Percentiles rank a stretch among this genome's conserved stretches.
Evolutionary conservation across 1,139 yeast genomes (phyloP).

Genomic region (Scheffersomyces titani): DNA sequence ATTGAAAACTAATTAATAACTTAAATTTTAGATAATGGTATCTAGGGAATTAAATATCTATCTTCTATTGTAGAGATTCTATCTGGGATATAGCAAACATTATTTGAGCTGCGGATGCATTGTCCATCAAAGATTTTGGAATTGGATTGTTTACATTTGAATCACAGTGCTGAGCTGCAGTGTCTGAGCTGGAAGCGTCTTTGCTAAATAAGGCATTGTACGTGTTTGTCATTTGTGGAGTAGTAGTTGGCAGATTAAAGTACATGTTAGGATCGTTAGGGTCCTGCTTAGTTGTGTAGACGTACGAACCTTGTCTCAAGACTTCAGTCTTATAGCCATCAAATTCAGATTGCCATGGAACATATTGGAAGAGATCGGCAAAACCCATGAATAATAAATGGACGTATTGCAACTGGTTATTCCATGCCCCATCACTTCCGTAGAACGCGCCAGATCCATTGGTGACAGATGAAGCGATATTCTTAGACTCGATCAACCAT

Average conservation of each 20-base stretch:
- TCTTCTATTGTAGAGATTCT: background rate
- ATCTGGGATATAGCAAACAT: conserved; percentile 14
- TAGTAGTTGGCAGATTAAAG: conserved; percentile 14
- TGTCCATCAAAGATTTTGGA: conserved; percentile 19
- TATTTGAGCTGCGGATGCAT: conserved; percentile 29
- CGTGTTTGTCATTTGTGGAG: conserved; percentile 10
- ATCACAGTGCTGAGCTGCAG: conserved; percentile 13
- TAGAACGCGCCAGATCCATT: conserved; percentile 23
- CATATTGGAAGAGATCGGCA: conserved; percentile 18
- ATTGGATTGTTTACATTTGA: conserved; percentile 10
- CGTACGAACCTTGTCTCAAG: conserved; percentile 21
- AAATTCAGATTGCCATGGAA: conserved; percentile 10
- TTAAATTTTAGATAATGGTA: background rate
- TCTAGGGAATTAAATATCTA: background rate
- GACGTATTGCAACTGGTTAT: conserved; percentile 23
- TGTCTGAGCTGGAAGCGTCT: conserved; percentile 5
- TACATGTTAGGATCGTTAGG: conserved; percentile 17
- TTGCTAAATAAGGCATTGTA: conserved; percentile 10
- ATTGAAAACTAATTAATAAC: conserved; percentile 9
- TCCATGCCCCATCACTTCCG: conserved; percentile 22
- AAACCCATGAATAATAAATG: conserved; percentile 28
- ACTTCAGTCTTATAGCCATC: conserved; percentile 16
- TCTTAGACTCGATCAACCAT: conserved; percentile 17
- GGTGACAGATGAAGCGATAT: conserved; percentile 19
- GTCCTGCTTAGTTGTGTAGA: conserved; percentile 25